A percentile compares a stretch with the other conserved stretches of the same genome.
Evolutionary conservation across 2,329 filamentous ascomycete species (phyloP).

Genomic region (Sclerotinia minor): DNA sequence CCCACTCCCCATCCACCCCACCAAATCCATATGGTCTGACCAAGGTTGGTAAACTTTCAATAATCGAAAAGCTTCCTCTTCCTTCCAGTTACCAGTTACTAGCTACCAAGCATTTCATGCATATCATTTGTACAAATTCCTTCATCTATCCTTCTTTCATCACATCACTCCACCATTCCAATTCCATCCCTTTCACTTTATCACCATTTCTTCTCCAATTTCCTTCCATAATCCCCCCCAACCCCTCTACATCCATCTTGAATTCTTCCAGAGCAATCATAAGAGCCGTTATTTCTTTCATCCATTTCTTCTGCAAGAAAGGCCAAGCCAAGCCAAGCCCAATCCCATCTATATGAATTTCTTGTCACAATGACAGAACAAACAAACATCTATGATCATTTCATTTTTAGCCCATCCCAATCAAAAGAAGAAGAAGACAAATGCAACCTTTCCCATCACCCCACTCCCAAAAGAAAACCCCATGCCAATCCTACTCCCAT

Average conservation of each 20-base stretch:
- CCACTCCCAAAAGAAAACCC: background rate
- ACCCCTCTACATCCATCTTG: background rate
- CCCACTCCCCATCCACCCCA: background rate
- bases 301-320: slow-evolving; percentile 21
- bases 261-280: slow-evolving; percentile 12
- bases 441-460: background rate
- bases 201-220: background rate
- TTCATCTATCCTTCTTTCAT: background rate
- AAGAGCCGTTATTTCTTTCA: slow-evolving; percentile 19
- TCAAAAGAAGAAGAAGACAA: slow-evolving; percentile 6
- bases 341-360: slow-evolving; percentile 24
- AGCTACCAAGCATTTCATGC: background rate
- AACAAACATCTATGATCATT: slow-evolving; percentile 19
- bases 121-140: slow-evolving; percentile 13
- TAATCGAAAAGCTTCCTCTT: background rate
- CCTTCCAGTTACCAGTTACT: background rate
- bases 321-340: background rate
- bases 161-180: background rate
- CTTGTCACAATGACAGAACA: slow-evolving; percentile 6
- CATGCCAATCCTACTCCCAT: background rate
- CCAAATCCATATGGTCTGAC: background rate
- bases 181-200: background rate
- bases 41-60: background rate
- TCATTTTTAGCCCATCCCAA: slow-evolving; percentile 16
- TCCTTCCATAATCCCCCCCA: background rate